Evolutionary conservation across 768 basidiomycete genomes (phyloP), one percentile per base, ranked within the genome.

Genomic region (Suillus americanus): DNA sequence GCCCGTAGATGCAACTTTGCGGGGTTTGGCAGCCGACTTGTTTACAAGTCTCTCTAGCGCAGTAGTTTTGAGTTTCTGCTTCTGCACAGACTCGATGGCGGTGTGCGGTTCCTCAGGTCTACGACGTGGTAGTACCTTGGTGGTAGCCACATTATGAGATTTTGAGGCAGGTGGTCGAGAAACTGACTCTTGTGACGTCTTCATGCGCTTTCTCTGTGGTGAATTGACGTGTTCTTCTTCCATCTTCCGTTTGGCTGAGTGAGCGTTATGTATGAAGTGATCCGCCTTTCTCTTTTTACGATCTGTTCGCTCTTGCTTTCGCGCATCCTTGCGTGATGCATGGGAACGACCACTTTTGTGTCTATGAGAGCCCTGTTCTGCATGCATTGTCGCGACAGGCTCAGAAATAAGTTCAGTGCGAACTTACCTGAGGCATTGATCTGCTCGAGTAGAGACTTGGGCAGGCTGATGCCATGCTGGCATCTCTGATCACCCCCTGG

Each of bases 231-330:
- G 81, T n/a, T 83, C 82, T 8, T 71, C 72, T 40, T 83, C 81
- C 3, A 80, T 79, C 23, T 72, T 76, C 45, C 72, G 74, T 60
- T 86, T 83, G 62, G 80, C 71, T 46, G 30, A 45, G 48, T 66
- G 64, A 38, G 66, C 66, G 18, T 43, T 60, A 7, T 59, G 38
- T 20, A 38, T 79, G 73, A 89, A 89, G 70, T 83, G 85, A 45
- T 82, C 78, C 0, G 89, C 87, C 70, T 85, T 91, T 53, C 85
- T 83, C 69, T 85, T 81, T 73, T 91, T 94, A 60, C 80, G 80
- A 53, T 79, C 80, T 1, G 78, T 65, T n/a, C 90, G 82, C 35
- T 83, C 84, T 68, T 87, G 82, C 72, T 89, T 92, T 50, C 91
- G 79, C 16, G 82, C 72, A 56, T 89, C 89, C 73, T 87, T 91